phyloP scores from a whole-genome alignment of 2,329 filamentous ascomycete genomes.

The Zymoseptoria pseudotritici region DNA sequence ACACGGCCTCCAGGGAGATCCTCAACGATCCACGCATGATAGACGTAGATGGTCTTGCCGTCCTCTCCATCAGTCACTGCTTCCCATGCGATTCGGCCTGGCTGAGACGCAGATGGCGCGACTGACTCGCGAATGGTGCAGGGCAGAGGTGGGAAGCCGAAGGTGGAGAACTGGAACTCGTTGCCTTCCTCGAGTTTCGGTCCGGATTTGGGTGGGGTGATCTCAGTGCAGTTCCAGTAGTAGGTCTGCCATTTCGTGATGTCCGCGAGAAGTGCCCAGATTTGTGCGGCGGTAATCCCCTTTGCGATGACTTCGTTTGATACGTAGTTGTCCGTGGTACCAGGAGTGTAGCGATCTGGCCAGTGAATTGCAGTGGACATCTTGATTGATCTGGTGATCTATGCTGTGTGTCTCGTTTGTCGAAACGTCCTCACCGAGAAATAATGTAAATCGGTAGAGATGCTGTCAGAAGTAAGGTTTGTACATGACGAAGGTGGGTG shows the following conservation, averaged over 20 bases:
- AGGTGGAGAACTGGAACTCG: slow-evolving; percentile 31
- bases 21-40: slow-evolving; percentile 33
- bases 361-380: slow-evolving; percentile 24
- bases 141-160: slow-evolving; percentile 28
- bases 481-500: neutral
- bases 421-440: neutral
- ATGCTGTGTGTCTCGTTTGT: too few relatives aligned
- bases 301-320: slow-evolving; percentile 29
- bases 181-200: slow-evolving; percentile 22
- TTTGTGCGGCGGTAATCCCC: slow-evolving; percentile 22
- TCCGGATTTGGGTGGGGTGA: slow-evolving; percentile 24
- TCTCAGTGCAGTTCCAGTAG: slow-evolving; percentile 28
- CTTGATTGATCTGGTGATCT: neutral
- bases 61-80: slow-evolving; percentile 14
- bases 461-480: neutral
- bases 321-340: slow-evolving; percentile 33
- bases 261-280: slow-evolving; percentile 30
- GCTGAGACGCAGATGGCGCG: slow-evolving; percentile 4
- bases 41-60: slow-evolving; percentile 26
- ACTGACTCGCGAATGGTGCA: slow-evolving; percentile 24
- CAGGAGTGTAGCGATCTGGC: slow-evolving; percentile 28
- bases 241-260: slow-evolving; percentile 30
- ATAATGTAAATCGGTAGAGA: neutral
- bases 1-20: slow-evolving; percentile 27
- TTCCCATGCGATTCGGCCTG: slow-evolving; percentile 18